Base-by-base conservation (phyloP, 2,329 filamentous ascomycete species). In the Annulohypoxylon truncatum region DNA sequence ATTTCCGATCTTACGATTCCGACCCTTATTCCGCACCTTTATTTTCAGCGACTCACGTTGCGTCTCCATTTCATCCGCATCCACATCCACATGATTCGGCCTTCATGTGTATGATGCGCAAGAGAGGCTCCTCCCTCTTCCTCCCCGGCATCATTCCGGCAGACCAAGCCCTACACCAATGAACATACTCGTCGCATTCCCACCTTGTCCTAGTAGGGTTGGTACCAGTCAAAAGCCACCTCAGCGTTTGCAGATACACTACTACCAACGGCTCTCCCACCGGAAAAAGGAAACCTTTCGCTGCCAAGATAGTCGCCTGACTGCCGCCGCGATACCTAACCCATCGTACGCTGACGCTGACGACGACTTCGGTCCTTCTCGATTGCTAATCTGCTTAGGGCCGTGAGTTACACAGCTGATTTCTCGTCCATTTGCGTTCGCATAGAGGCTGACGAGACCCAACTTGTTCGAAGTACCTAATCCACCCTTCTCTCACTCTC, bases 31-130 rank as follows among this genome's bases (percentile, higher is more conserved):
- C 38, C 40, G 46, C 53, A 44, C 29, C 46, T 57, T 52, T 15
- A 28, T 48, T 61, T 66, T 55, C 48, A 64, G 28, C 64, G 54
- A 53, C 57, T 64, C 31, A 48, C 35, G 52, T 52, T 44, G 24
- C 35, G 35, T 31, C 33, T 35, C 51, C 35, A 48, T 31, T 40
- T 57, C 55, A 58, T 58, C 67, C 64, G 22, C 15, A 40, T 40
- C 33, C 13, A 35, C 54, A 58, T 58, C 67, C 64, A 66, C 64
- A 70, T 69, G 67, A 69, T 69, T 64, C 47, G 60, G 47, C 47
- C 59, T 64, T 65, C 67, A 70, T 67, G 64, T 67, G 67, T 67
- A 62, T 64, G 55, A 63, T 60, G 56, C 55, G 48, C 58, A 52
- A 58, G 33, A 54, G 62, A 63, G 62, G 50, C 60, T 58, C 64